Conservation (phyloP, 2,329 filamentous ascomycete genomes). For the Cadophora sp. region DNA sequence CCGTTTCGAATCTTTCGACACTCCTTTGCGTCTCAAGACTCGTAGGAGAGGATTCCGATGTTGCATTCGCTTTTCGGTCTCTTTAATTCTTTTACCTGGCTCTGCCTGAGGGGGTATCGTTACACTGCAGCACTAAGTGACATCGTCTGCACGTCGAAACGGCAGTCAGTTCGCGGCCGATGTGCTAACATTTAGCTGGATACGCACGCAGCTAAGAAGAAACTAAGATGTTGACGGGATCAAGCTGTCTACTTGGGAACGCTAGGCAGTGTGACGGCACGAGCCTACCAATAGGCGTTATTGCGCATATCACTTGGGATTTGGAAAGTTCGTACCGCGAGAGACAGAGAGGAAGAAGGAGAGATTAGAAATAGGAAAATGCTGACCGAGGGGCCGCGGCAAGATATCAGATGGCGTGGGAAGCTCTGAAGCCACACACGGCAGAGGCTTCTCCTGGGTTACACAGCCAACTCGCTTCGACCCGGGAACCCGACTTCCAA, state of each 20-base stretch:
- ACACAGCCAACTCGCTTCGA: background rate
- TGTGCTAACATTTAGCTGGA: background rate
- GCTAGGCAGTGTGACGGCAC: background rate
- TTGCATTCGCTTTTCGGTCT: background rate
- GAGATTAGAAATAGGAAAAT: background rate
- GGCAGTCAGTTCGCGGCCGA: background rate
- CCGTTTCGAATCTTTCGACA: background rate
- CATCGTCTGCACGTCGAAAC: background rate
- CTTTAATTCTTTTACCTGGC: too few relatives aligned
- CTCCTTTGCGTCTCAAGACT: background rate
- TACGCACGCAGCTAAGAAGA: too few relatives aligned
- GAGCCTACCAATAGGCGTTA: background rate
- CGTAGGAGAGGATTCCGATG: background rate
- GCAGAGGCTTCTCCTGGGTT: background rate
- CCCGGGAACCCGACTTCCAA: slow-evolving; percentile 6
- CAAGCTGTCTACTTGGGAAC: background rate
- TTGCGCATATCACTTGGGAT: background rate
- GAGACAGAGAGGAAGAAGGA: too few relatives aligned
- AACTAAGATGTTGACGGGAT: background rate
- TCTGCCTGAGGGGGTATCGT: too few relatives aligned
- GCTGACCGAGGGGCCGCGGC: background rate
- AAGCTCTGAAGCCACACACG: background rate
- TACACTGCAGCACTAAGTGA: too few relatives aligned
- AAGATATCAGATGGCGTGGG: background rate
- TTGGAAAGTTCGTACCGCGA: background rate